These are phyloP conservation scores for Tuber magnatum DNA, from an alignment of 495 filamentous ascomycete genomes.

Conservation along the genomic window DNA sequence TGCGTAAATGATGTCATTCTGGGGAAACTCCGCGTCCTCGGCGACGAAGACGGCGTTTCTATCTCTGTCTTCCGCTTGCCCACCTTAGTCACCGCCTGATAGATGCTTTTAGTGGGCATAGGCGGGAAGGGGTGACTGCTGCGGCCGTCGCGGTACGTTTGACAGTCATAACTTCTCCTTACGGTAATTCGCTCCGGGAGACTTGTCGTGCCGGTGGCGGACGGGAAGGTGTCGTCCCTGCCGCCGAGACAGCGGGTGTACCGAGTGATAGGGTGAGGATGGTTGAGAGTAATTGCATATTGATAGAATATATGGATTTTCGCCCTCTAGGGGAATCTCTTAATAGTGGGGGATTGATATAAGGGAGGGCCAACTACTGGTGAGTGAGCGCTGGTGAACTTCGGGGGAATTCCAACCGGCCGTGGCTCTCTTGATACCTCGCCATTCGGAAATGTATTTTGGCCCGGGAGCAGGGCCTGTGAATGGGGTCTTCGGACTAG, in stretches of 20 bases:
- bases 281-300: background rate
- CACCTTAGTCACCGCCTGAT: too few species aligned
- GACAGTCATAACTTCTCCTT: constrained; percentile 42
- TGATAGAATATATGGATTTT: background rate
- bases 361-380: background rate
- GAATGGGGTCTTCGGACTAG: too few species aligned
- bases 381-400: background rate
- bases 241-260: constrained; percentile 10
- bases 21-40: too few species aligned
- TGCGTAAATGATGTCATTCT: too few species aligned
- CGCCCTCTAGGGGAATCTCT: background rate
- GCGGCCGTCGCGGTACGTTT: too few species aligned
- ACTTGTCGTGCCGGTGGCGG: constrained; percentile 21
- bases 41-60: too few species aligned
- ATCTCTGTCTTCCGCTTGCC: too few species aligned
- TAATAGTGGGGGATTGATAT: too few species aligned
- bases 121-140: too few species aligned
- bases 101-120: too few species aligned
- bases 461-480: too few species aligned
- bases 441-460: background rate
- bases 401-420: background rate
- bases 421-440: background rate
- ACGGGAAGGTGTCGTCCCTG: constrained; percentile 29
- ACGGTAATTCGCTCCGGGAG: constrained; percentile 19
- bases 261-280: constrained; percentile 11